Percentiles rank a stretch among this genome's conserved stretches.
Conservation (phyloP, 805 yeast genomes). For the Lipomyces sp. region DNA sequence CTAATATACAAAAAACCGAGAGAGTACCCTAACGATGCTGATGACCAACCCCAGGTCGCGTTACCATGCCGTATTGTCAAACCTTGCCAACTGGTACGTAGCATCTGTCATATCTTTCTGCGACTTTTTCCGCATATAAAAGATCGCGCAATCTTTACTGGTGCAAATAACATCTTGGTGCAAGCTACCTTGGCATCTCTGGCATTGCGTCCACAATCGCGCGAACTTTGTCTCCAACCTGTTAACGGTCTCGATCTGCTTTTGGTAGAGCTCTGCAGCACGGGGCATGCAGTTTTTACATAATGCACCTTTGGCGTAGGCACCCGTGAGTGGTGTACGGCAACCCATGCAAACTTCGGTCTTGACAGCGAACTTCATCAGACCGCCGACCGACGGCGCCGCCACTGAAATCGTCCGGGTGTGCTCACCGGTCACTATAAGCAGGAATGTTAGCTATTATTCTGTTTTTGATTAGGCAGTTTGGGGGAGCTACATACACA, state of each 20-base stretch:
- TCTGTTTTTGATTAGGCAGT: background rate
- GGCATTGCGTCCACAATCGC: conserved; percentile 96
- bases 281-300: conserved; percentile 76
- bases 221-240: conserved; percentile 81
- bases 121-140: conserved; percentile 91
- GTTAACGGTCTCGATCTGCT: conserved; percentile 78
- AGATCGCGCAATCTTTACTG: conserved; percentile 95
- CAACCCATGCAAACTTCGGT: conserved; percentile 89
- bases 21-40: background rate
- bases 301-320: conserved; percentile 66
- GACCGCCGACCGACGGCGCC: conserved; percentile 81
- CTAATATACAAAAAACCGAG: background rate
- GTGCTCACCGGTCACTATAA: conserved; percentile 66
- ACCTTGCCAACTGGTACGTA: conserved; percentile 62
- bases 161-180: conserved; percentile 96
- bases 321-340: conserved; percentile 69
- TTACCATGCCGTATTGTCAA: conserved; percentile 54
- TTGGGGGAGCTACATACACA: conserved; percentile 42
- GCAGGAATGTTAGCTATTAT: background rate
- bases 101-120: conserved; percentile 71
- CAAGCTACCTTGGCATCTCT: conserved; percentile 92
- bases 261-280: conserved; percentile 80
- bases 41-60: background rate
- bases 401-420: conserved; percentile 72
- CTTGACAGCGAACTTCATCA: conserved; percentile 89